A percentile compares a stretch with the other conserved stretches of the same genome.
Conservation (phyloP, 202 grass and related monocot species). For the Schoenoplectus tabernaemontani region DNA sequence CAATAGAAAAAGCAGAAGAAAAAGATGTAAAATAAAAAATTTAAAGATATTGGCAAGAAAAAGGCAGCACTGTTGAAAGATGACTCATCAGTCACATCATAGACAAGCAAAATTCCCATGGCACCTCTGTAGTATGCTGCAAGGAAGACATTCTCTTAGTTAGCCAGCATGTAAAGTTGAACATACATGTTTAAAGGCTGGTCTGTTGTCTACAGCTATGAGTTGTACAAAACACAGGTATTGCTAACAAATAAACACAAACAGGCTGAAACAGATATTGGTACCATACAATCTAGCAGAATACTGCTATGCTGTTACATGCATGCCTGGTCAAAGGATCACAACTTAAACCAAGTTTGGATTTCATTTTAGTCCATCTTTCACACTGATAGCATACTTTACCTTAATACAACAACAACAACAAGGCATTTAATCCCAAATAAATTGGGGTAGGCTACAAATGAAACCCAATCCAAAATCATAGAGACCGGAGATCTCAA, state of each 20-base stretch:
- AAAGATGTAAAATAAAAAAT: neutral
- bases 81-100: slow-evolving; percentile 91
- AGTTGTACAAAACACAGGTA: neutral
- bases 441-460: too few species aligned
- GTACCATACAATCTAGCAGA: neutral
- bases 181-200: neutral
- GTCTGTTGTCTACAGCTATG: neutral
- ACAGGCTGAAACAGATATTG: neutral
- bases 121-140: slow-evolving; percentile 92
- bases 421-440: too few species aligned
- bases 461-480: too few species aligned
- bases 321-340: neutral
- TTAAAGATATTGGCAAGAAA: slow-evolving; percentile 25
- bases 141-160: slow-evolving; percentile 11
- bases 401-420: neutral
- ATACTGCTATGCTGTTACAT: neutral
- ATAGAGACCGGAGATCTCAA: too few species aligned
- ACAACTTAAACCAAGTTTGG: neutral
- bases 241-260: neutral
- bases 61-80: slow-evolving; percentile 86
- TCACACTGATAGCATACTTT: neutral
- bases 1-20: neutral
- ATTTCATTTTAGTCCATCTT: neutral
- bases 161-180: neutral
- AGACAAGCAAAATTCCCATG: slow-evolving; percentile 98